Conservation (phyloP, 108 stramenopile species). For the Hondaea fermentalgiana region DNA sequence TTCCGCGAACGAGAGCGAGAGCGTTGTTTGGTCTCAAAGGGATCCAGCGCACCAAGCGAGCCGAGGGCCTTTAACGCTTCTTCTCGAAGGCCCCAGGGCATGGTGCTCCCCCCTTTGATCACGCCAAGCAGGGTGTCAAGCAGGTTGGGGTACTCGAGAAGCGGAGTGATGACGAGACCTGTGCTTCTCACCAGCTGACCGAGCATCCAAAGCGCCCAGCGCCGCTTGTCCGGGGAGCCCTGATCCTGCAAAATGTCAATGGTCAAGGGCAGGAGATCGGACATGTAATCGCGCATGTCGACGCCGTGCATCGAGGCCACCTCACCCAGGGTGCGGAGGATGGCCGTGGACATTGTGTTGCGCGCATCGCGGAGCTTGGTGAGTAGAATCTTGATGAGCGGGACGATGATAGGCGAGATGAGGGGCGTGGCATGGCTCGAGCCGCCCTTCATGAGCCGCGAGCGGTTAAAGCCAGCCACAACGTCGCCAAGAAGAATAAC, state of each 20-base stretch:
- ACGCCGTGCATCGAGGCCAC: conserved; percentile 66
- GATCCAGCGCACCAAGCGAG: conserved; percentile 86
- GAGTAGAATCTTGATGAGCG: background rate
- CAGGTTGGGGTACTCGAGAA: conserved; percentile 78
- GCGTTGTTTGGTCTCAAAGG: conserved; percentile 60
- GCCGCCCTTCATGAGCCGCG: conserved; percentile 58
- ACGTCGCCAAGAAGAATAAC: conserved; percentile 62
- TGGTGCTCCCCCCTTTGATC: conserved; percentile 61
- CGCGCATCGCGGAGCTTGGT: background rate
- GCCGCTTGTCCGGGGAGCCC: conserved; percentile 69
- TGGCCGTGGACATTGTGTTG: conserved; percentile 45
- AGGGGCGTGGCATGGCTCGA: conserved; percentile 60
- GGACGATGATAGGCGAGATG: background rate
- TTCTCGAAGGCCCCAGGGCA: conserved; percentile 74
- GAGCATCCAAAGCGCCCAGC: conserved; percentile 73
- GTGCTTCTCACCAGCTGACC: conserved; percentile 81
- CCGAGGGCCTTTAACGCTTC: conserved; percentile 87
- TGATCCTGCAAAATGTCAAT: conserved; percentile 77
- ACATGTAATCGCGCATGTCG: conserved; percentile 49
- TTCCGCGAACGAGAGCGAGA: conserved; percentile 59
- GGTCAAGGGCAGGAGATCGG: conserved; percentile 63
- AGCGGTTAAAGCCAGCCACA: conserved; percentile 58
- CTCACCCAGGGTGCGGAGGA: conserved; percentile 80
- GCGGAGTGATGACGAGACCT: conserved; percentile 78
- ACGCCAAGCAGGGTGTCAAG: conserved; percentile 68